Base-by-base conservation (phyloP, 2,329 filamentous ascomycete genomes). In the Tolypocladium tundrense region DNA sequence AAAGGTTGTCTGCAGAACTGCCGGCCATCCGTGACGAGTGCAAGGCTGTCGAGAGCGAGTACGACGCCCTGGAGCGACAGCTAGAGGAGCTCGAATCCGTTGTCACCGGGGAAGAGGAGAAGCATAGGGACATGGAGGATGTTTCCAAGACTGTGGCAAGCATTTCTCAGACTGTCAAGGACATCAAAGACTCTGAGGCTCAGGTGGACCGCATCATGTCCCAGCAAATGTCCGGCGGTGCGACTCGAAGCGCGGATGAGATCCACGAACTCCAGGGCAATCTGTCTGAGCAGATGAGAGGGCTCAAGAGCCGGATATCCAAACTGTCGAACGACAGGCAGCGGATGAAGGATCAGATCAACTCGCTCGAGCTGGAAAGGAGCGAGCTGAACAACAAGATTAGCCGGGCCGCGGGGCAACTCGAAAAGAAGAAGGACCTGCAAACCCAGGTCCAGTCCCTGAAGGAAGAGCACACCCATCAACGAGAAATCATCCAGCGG, bases 341-440 rank as follows among this genome's bases (percentile, higher is more conserved):
- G 63, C 84, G 88, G 43, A 80, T 84, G 57, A 85, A 85, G 59
- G 84, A 84, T 61, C 77, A 84, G 41, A 80, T 94, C 57, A 88
- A 81, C 61, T 77, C 79, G 19, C 77, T 95, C 33, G 91, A 97
- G 71, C 78, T 94, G 5, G 86, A 94, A 67, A 80, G 86, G 59
- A 87, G 88, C 66, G 88, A 95, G 70, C 76, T 89, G 45, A 84
- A 81, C 60, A 88, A 87, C 67, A 88, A 88, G 62, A 79, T 97
- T 55, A 86, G 81, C 64, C 83, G 82, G 56, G 84, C 88, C 1
- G 79, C 82, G 53, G 86, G 88, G 59, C 86, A 92, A 65, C 78
- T 97, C 33, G 91, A 95, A 69, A 91, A 90, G 72, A 96, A 92
- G 75, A 80, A 82, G 43, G 81, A 83, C 50, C 77, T 96, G 27